These are phyloP conservation scores for Pythium monospermum DNA, from an alignment of 352 stramenopile genomes.

Conservation along the genomic window DNA sequence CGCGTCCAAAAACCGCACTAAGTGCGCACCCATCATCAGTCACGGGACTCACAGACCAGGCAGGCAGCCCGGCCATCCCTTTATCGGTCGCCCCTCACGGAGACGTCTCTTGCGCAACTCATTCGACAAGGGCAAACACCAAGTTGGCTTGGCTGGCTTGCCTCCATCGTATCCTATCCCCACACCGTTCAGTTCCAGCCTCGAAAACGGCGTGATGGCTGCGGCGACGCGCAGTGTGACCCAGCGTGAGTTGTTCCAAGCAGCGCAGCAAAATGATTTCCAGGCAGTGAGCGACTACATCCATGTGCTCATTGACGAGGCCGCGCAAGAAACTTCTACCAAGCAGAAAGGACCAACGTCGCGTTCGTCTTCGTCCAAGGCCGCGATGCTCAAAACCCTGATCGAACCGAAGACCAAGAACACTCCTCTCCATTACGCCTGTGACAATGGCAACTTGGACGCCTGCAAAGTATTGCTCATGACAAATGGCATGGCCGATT, in stretches of 20 bases:
- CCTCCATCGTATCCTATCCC: not conserved
- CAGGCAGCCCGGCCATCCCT: not conserved
- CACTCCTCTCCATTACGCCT: slow-evolving; percentile 75
- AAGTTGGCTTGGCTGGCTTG: too few species aligned
- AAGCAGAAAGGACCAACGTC: not conserved
- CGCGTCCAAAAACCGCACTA: not conserved
- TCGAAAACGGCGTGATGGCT: slow-evolving; percentile 3
- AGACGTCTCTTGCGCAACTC: slow-evolving; percentile 8
- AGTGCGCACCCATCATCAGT: not conserved
- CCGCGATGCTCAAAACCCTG: slow-evolving; percentile 28
- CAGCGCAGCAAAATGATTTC: slow-evolving; percentile 66
- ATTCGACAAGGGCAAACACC: too few species aligned
- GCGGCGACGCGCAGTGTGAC: slow-evolving; percentile 17
- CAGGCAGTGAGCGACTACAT: slow-evolving; percentile 51
- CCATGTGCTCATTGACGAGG: slow-evolving; percentile 40
- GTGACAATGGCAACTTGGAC: slow-evolving; percentile 78
- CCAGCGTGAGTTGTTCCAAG: slow-evolving; percentile 67
- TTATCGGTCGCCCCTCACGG: slow-evolving; percentile 1
- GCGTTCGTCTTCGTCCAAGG: slow-evolving; percentile 7
- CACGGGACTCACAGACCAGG: not conserved
- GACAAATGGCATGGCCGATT: slow-evolving; percentile 46
- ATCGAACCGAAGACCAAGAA: slow-evolving; percentile 66
- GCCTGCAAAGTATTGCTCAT: slow-evolving; percentile 80
- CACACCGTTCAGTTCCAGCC: not conserved
- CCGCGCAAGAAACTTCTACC: slow-evolving; percentile 7